Evolutionary conservation across 176 grass and related monocot species (phyloP).

Genomic region (Oryza punctata): DNA sequence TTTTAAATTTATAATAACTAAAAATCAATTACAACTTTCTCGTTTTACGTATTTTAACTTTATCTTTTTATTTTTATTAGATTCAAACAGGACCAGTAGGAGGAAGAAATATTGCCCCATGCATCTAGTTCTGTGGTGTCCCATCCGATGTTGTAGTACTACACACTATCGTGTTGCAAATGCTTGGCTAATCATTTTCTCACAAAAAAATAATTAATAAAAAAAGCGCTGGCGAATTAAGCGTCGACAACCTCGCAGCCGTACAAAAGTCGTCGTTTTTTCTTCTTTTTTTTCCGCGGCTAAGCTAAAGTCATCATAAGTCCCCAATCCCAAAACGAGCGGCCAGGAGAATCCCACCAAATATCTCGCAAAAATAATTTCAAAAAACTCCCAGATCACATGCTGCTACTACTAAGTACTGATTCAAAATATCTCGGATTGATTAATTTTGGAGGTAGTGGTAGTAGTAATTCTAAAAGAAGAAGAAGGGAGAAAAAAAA

Average conservation of each 20-base stretch:
- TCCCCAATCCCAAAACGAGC: too few species aligned
- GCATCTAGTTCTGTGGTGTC: neutral
- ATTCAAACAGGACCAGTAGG: too few species aligned
- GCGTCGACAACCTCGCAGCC: neutral
- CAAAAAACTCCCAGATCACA: neutral
- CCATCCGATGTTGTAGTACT: neutral
- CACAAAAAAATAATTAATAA: neutral
- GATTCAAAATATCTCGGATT: neutral
- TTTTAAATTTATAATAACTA: too few species aligned
- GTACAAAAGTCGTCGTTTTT: neutral
- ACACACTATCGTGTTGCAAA: neutral
- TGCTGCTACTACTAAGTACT: neutral
- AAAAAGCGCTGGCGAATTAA: neutral
- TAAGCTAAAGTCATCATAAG: too few species aligned
- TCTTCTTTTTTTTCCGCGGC: neutral
- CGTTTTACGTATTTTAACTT: too few species aligned
- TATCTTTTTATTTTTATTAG: too few species aligned
- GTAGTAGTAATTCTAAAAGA: too few species aligned
- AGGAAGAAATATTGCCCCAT: too few species aligned
- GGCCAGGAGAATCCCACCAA: neutral
- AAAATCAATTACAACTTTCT: too few species aligned
- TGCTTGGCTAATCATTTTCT: neutral
- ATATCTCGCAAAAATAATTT: slow-evolving; percentile 1
- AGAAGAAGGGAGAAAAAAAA: too few species aligned
- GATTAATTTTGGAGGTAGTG: neutral